Evolutionary conservation across 1,139 yeast genomes (phyloP).

Genomic region (Suhomyces panamericanus): DNA sequence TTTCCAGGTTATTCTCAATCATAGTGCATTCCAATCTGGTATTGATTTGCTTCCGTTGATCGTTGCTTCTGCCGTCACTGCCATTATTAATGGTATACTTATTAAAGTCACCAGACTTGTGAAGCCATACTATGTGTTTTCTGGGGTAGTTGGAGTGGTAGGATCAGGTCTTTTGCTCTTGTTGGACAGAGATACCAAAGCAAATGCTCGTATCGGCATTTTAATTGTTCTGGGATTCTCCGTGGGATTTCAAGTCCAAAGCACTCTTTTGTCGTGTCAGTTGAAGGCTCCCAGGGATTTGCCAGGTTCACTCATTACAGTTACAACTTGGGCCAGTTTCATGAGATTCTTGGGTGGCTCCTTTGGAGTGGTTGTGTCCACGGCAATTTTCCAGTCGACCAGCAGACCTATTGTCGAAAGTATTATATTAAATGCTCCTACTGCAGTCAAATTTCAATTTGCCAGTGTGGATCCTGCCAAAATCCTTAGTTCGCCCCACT

Average conservation of each 20-base stretch:
- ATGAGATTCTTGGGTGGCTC: conserved; percentile 21
- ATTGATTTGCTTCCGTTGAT: conserved; percentile 23
- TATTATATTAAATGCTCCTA: conserved; percentile 10
- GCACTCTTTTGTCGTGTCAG: conserved; percentile 22
- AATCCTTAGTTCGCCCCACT: conserved; percentile 10
- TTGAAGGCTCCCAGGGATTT: conserved; percentile 24
- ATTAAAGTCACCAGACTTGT: conserved; percentile 19
- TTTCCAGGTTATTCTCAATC: conserved; percentile 23
- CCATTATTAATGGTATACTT: conserved; percentile 20
- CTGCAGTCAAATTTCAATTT: conserved; percentile 8
- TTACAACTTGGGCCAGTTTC: conserved; percentile 22
- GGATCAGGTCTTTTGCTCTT: conserved; percentile 20
- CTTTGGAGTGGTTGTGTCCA: conserved; percentile 20
- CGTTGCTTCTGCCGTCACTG: conserved; percentile 19
- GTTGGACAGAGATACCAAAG: conserved; percentile 16
- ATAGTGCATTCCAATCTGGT: conserved; percentile 23
- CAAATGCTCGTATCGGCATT: conserved; percentile 18
- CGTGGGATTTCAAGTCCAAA: conserved; percentile 23
- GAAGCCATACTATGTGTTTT: conserved; percentile 19
- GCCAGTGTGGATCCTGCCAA: conserved; percentile 17
- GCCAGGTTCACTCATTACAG: conserved; percentile 22
- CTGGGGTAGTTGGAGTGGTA: conserved; percentile 20
- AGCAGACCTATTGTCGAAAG: conserved; percentile 7
- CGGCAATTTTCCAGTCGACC: conserved; percentile 17
- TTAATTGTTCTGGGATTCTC: conserved; percentile 23